Evolutionary conservation across 495 filamentous ascomycete species (phyloP).

Genomic region (Aspergillus heteromorphus): DNA sequence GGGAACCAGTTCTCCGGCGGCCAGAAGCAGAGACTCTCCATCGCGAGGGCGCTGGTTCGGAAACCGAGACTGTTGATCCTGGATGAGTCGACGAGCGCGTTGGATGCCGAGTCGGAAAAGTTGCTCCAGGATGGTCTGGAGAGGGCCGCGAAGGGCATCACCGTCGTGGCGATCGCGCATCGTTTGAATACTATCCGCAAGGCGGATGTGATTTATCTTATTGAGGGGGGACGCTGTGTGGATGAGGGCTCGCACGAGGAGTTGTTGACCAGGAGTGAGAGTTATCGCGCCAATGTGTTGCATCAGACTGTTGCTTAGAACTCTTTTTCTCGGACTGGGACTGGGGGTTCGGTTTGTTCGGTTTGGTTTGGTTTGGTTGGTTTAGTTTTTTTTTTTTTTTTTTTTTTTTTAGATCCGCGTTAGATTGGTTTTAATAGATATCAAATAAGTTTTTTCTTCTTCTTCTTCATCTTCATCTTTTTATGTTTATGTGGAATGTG

Average conservation of each 20-base stretch:
- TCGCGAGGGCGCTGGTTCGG: slow-evolving; percentile 70
- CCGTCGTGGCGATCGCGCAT: slow-evolving; percentile 75
- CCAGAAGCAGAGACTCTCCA: slow-evolving; percentile 70
- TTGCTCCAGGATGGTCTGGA: slow-evolving; percentile 66
- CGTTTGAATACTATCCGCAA: slow-evolving; percentile 67
- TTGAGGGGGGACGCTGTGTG: slow-evolving; percentile 61
- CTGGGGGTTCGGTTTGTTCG: too few relatives aligned
- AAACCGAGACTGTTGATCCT: slow-evolving; percentile 66
- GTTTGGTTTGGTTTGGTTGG: too few relatives aligned
- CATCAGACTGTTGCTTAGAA: slow-evolving; percentile 20
- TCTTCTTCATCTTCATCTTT: too few relatives aligned
- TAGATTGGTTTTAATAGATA: too few relatives aligned
- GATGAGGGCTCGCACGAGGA: slow-evolving; percentile 67
- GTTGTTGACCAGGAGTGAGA: slow-evolving; percentile 52
- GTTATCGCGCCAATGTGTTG: slow-evolving; percentile 53
- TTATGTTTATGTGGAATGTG: too few relatives aligned
- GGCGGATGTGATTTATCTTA: slow-evolving; percentile 70
- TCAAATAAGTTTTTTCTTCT: too few relatives aligned
- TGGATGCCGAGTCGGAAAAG: slow-evolving; percentile 70
- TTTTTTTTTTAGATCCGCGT: too few relatives aligned
- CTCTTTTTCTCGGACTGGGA: too few relatives aligned
- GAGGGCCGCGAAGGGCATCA: slow-evolving; percentile 62
- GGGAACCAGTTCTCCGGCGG: slow-evolving; percentile 65
- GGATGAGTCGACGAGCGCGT: slow-evolving; percentile 73
- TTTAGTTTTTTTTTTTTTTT: too few relatives aligned